phyloP scores from a whole-genome alignment of 352 stramenopile genomes.

The Phytophthora pseudosyringae region DNA sequence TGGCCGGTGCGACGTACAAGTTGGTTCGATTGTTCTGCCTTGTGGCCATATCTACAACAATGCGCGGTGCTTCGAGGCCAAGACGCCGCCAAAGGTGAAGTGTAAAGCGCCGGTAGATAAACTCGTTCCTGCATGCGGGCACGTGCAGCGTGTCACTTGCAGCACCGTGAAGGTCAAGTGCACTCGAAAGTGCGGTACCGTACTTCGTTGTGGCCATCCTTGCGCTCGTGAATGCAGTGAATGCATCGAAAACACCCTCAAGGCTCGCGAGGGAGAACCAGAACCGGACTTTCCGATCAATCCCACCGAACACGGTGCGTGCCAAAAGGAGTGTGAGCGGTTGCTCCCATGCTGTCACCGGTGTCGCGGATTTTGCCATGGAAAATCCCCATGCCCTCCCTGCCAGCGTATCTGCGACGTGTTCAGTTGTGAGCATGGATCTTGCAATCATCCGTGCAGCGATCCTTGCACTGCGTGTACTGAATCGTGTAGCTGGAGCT shows the following conservation, averaged over 20 bases:
- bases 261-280: constrained; percentile 17
- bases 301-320: constrained; percentile 48
- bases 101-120: constrained; percentile 41
- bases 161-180: constrained; percentile 32
- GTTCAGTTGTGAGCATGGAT: constrained; percentile 65
- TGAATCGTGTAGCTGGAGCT: constrained; percentile 76
- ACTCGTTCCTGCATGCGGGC: constrained; percentile 38
- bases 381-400: constrained; percentile 51
- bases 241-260: constrained; percentile 44
- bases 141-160: constrained; percentile 35
- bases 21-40: constrained; percentile 47
- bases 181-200: constrained; percentile 25
- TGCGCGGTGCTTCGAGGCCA: constrained; percentile 35
- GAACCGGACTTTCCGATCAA: constrained; percentile 40
- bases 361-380: constrained; percentile 68
- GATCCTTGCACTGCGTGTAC: constrained; percentile 71
- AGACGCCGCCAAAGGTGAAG: constrained; percentile 23
- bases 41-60: constrained; percentile 62
- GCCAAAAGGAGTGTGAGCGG: constrained; percentile 67
- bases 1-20: constrained; percentile 50
- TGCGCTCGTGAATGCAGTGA: constrained; percentile 44
- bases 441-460: constrained; percentile 53
- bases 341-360: constrained; percentile 69
- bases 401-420: constrained; percentile 59
- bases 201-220: constrained; percentile 46